Base-by-base conservation (phyloP, 768 basidiomycete species). In the Termitomyces sp. region DNA sequence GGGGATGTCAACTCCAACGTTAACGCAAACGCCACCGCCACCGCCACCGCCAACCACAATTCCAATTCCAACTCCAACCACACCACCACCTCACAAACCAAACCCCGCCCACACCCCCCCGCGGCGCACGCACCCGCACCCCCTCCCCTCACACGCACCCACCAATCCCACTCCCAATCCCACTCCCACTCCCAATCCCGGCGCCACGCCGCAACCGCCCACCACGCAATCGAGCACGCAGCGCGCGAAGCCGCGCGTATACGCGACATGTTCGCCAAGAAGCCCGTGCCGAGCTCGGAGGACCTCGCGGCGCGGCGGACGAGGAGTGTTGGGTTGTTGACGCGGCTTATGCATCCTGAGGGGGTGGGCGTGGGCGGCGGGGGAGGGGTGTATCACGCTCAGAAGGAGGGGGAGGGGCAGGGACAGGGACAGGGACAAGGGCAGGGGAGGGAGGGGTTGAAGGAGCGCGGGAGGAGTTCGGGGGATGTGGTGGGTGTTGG, bases 191-290 rank as follows among this genome's bases (percentile, higher is more conserved):
- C 71, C 63, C 4, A 53, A 23, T 23, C 55, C 14, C 65, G 69
- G 4, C 66, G 70, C 1, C 68, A 71, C 30, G 69, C 68, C 12
- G 61, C 61, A 4, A 62, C 56, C 33, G 64, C 66, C 56, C 67
- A 76, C 57, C 72, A 74, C 64, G 57, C 64, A 50, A 63, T 75
- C 36, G 63, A 73, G 61, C 68, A 83, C 54, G 89, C 88, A 5
- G 86, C 83, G 0, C 65, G 82, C 59, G 87, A 89, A 67, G 84
- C 77, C 1, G 81, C 83, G 66, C 80, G 83, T 18, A 82, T 87
- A 63, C 80, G 82, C 32, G 88, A 93, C 14, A 76, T 93, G 77
- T 88, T 89, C 66, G 79, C 81, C 61, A 91, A 92, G 72, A 77
- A 86, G 14, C 89, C 88, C 1, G 79, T 82, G 54, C 87, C 84